Evolutionary conservation across 208 protist genomes (phyloP).

Genomic region (Herpetomonas tarakana): DNA sequence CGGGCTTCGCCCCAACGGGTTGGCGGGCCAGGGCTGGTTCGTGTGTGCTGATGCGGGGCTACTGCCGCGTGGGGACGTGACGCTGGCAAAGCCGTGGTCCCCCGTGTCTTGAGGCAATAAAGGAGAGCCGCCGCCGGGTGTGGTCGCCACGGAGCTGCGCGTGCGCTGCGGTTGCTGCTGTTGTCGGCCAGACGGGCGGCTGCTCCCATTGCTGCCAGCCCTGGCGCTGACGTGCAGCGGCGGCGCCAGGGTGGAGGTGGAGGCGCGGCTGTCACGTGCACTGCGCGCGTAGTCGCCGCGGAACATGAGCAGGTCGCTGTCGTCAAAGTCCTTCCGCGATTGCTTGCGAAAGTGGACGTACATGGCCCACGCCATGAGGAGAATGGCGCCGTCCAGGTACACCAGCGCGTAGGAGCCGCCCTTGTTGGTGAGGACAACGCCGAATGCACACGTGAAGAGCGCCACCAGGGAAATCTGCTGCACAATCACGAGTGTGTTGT

Average conservation of each 20-base stretch:
- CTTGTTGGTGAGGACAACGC: slow-evolving; percentile 33
- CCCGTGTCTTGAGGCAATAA: no score
- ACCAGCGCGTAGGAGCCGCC: slow-evolving; percentile 42
- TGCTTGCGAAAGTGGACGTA: slow-evolving; percentile 30
- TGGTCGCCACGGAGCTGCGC: background rate
- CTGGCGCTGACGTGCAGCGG: background rate
- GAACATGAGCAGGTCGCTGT: background rate
- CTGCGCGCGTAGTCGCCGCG: background rate
- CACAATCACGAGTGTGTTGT: slow-evolving; percentile 76
- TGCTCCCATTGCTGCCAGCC: background rate
- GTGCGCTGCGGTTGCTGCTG: background rate
- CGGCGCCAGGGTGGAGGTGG: slow-evolving; percentile 7
- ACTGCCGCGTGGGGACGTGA: background rate
- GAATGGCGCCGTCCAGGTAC: slow-evolving; percentile 45
- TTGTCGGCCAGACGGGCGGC: no score
- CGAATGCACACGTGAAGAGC: slow-evolving; percentile 80
- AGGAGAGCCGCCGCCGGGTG: no score
- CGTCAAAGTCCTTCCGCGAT: slow-evolving; percentile 1
- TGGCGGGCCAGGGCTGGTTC: no score
- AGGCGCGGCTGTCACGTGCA: slow-evolving; percentile 1
- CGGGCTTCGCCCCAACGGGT: background rate
- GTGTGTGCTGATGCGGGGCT: no score
- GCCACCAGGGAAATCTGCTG: slow-evolving; percentile 88
- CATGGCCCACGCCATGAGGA: slow-evolving; percentile 33
- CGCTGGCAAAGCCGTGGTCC: background rate